Base-by-base conservation (phyloP, 2,329 filamentous ascomycete genomes). In the Exophiala alcalophila region DNA sequence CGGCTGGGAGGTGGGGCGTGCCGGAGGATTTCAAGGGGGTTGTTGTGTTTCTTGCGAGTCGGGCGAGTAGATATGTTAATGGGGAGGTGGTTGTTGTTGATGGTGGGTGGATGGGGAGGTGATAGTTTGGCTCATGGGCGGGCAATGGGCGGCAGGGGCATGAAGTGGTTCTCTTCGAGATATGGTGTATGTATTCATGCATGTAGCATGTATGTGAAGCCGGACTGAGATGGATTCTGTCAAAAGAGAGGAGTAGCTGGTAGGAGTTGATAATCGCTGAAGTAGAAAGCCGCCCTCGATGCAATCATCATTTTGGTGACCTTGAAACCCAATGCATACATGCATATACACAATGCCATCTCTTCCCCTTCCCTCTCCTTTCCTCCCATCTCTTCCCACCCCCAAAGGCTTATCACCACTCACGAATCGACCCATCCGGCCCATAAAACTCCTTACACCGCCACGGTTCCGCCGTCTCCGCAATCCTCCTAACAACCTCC, bases 51-150 rank as follows among this genome's bases (percentile, higher is more conserved):
- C 57, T 75, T 57, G 68, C 73, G 43, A 65, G 68, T 28, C 63
- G 65, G n/a, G 67, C 65, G 35, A 61, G 61, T 27, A 58, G 62
- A 41, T 74, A 72, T 61, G 63, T 73, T 41, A 72, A 67, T 52
- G 70, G 70, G 7, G 62, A 61, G 50, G 65, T 74, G 12, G 58
- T 73, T 24, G 69, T 73, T 25, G 48, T 60, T 26, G 51, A 52
- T 41, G 48, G 52, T 1, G 52, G 52, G 8, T 95, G 87, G 88
- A 94, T 94, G 88, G 88, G 86, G 1, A 73, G 87, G 71, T 94
- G 25, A 12, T 15, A 32, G 15, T 35, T 35, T 18, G 8, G 14
- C 8, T 23, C 11, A 14, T 16, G 2, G 25, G 14, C 6, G 14
- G 23, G 24, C n/a, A n/a, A n/a, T n/a, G n/a, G n/a, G n/a, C n/a